These are phyloP conservation scores for Nitzschia sp. DNA, from an alignment of 108 stramenopile genomes.

Conservation along the genomic window DNA sequence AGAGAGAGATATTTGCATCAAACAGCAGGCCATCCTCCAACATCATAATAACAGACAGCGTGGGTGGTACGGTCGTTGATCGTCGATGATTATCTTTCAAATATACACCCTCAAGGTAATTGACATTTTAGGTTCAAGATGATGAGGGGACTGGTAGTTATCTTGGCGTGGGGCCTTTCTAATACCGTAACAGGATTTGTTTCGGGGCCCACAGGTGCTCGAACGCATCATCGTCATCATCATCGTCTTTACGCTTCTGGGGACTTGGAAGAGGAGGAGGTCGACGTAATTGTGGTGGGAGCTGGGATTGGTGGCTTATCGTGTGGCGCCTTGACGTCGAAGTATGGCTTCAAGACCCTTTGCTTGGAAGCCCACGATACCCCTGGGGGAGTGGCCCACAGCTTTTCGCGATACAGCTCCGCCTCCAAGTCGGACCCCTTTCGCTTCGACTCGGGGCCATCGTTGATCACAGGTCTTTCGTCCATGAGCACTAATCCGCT, in stretches of 20 bases:
- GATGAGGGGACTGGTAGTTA: too few species aligned
- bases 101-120: too few species aligned
- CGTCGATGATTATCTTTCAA: too few species aligned
- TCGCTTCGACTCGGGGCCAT: constrained; percentile 69
- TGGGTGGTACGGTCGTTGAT: too few species aligned
- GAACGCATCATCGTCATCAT: too few species aligned
- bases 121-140: too few species aligned
- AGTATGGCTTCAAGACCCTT: constrained; percentile 71
- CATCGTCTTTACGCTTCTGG: background rate
- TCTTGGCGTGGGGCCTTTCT: too few species aligned
- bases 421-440: constrained; percentile 46
- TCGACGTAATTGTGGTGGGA: constrained; percentile 81
- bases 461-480: constrained; percentile 59
- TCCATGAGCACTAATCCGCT: constrained; percentile 74
- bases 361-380: constrained; percentile 88
- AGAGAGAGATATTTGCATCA: too few species aligned
- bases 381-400: constrained; percentile 83
- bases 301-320: constrained; percentile 85
- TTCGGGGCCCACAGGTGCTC: too few species aligned
- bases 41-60: too few species aligned
- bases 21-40: too few species aligned
- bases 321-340: constrained; percentile 68
- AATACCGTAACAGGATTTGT: too few species aligned
- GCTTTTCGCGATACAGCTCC: constrained; percentile 58
- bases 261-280: constrained; percentile 56